Evolutionary conservation across 1,139 yeast genomes (phyloP), one percentile per base, ranked within the genome.

Genomic region (Meyerozyma athensensis): DNA sequence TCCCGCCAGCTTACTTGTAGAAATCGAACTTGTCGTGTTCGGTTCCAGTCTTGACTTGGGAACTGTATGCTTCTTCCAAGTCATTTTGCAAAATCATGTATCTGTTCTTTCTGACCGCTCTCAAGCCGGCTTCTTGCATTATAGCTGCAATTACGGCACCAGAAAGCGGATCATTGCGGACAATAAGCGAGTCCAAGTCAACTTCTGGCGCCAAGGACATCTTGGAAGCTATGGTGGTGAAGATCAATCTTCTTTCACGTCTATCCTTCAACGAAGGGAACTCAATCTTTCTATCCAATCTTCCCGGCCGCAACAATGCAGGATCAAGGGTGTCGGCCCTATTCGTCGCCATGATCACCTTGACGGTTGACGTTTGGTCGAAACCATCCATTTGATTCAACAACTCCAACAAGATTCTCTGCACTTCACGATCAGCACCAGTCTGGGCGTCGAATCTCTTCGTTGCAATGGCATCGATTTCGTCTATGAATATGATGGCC

Each of bases 341-440:
- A 65, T 92, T 92, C 8, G 99, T 92, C 26, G 99, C 98, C 99
- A 92, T 92, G 47, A 92, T 92, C 33, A 92, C 98, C 68, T 92
- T 92, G 39, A 94, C 98, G 45, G 90, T 90, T 7, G 96, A 81
- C 3, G 86, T 71, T 68, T 94, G 98, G 59, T 94, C 98, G 54
- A 94, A 94, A 38, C 99, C 99, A 65, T 94, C 99, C 97, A 94
- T 92, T 68, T 94, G 99, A 55, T 95, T 94, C 57, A 94, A 77
- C 58, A 94, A 74, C 65, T 94, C 99, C 58, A 94, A 81, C 62
- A 94, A 72, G 51, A 92, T 94, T 72, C 99, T 87, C 68, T 94
- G 99, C 39, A 94, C 98, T 69, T 94, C 99, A 63, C 98, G 81
- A 66, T 94, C 99, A 30, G 98, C 97, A 59, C 98, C 98, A 5